phyloP scores from a whole-genome alignment of 306 rosid genomes.

The Mimosa bimucronata region DNA sequence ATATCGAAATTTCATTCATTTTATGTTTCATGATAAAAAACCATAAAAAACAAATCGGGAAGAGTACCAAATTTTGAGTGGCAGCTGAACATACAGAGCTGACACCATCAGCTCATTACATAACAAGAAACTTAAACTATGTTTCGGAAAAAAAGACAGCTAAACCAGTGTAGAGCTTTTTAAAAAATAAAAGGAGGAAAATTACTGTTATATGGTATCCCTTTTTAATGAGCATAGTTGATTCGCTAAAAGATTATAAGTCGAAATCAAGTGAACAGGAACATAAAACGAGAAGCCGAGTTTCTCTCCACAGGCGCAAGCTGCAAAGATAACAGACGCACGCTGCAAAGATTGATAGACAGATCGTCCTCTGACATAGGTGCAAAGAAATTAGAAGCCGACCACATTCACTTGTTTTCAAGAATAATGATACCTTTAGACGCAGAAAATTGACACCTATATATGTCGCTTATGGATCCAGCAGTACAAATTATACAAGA shows the following conservation, averaged over 20 bases:
- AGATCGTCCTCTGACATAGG: no score
- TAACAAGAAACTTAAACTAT: neutral
- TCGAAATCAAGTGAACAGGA: neutral
- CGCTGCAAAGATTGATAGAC: no score
- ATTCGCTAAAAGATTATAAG: neutral
- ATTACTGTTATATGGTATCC: neutral
- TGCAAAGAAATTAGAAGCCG: neutral
- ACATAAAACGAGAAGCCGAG: neutral
- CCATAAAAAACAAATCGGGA: no score
- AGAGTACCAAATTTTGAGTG: no score
- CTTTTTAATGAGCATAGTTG: neutral
- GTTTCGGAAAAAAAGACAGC: neutral
- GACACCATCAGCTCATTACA: no score
- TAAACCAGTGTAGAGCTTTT: neutral
- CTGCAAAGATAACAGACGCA: no score
- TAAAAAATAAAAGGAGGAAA: neutral
- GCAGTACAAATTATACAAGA: neutral
- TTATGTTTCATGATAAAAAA: no score
- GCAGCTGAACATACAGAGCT: no score
- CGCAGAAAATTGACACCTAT: neutral
- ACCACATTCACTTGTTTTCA: neutral
- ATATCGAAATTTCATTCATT: no score
- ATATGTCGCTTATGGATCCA: neutral
- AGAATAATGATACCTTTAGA: neutral
- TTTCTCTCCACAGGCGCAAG: neutral